Conservation (phyloP, 1,139 yeast genomes). For the Blastobotrys petasosporus region DNA sequence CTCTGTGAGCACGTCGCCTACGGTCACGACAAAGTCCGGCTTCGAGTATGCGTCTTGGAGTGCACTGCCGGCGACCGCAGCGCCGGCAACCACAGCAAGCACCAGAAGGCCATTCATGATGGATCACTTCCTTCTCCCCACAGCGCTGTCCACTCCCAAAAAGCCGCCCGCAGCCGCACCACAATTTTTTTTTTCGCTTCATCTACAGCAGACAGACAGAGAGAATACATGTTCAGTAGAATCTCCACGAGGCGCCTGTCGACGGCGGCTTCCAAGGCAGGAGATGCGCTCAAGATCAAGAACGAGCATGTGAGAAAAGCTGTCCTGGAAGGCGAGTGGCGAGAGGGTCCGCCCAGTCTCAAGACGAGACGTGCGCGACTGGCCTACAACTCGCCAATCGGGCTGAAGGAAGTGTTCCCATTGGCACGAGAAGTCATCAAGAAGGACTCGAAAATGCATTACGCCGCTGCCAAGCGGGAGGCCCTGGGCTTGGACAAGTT, state of each 20-base stretch:
- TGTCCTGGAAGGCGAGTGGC: slow-evolving; percentile 33
- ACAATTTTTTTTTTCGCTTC: too few relatives aligned
- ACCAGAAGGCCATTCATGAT: too few relatives aligned
- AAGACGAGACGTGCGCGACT: slow-evolving; percentile 40
- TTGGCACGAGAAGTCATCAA: slow-evolving; percentile 59
- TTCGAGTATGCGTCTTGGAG: slow-evolving; percentile 4
- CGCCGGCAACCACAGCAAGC: background rate
- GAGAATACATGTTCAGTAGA: too few relatives aligned
- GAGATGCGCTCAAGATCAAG: slow-evolving; percentile 21
- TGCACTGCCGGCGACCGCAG: slow-evolving; percentile 1
- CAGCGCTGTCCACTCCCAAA: too few relatives aligned
- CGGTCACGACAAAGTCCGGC: slow-evolving; percentile 1
- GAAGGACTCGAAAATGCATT: slow-evolving; percentile 35
- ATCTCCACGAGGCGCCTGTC: too few relatives aligned
- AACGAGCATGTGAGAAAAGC: slow-evolving; percentile 31
- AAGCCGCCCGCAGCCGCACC: too few relatives aligned
- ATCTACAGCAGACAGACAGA: too few relatives aligned
- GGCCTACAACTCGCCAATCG: slow-evolving; percentile 61
- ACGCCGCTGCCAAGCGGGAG: slow-evolving; percentile 29
- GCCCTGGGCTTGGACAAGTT: slow-evolving; percentile 23
- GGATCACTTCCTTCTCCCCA: too few relatives aligned
- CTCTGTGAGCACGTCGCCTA: background rate
- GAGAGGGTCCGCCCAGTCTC: slow-evolving; percentile 45
- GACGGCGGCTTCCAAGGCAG: too few relatives aligned
- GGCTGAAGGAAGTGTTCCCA: slow-evolving; percentile 67